Conservation (phyloP, 2,329 filamentous ascomycete species). For the Zarea fungicola region DNA sequence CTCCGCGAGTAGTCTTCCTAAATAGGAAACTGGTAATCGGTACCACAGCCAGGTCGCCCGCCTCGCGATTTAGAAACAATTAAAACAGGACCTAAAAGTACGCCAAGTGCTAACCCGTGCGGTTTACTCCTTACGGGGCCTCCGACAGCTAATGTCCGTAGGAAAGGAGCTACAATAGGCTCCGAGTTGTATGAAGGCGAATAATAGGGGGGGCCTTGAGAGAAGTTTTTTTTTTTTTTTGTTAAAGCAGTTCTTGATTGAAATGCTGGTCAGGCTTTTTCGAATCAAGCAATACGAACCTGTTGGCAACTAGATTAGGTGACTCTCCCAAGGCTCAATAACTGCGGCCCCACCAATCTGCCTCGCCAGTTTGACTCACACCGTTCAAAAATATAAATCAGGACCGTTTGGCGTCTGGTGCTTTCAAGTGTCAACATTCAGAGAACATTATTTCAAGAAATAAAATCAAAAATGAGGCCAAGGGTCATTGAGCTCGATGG, state of each 20-base stretch:
- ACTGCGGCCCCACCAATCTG: slow-evolving; percentile 1
- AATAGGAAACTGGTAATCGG: slow-evolving; percentile 3
- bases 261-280: not conserved
- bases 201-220: no score
- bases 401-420: not conserved
- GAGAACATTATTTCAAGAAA: not conserved
- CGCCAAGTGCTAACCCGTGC: no score
- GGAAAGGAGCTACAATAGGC: no score
- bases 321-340: not conserved
- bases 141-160: no score
- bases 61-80: not conserved
- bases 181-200: no score
- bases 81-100: no score
- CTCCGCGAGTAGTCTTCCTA: not conserved
- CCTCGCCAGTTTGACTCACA: slow-evolving; percentile 6
- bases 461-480: slow-evolving; percentile 15
- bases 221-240: no score
- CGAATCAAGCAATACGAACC: no score
- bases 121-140: no score
- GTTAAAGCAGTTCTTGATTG: no score
- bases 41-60: not conserved
- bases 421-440: not conserved
- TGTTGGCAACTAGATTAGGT: no score
- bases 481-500: slow-evolving; percentile 48
- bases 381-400: slow-evolving; percentile 3